Evolutionary conservation across 345 rosid genomes (phyloP), one percentile per base, ranked within the genome.

Genomic region (Gossypium australe): DNA sequence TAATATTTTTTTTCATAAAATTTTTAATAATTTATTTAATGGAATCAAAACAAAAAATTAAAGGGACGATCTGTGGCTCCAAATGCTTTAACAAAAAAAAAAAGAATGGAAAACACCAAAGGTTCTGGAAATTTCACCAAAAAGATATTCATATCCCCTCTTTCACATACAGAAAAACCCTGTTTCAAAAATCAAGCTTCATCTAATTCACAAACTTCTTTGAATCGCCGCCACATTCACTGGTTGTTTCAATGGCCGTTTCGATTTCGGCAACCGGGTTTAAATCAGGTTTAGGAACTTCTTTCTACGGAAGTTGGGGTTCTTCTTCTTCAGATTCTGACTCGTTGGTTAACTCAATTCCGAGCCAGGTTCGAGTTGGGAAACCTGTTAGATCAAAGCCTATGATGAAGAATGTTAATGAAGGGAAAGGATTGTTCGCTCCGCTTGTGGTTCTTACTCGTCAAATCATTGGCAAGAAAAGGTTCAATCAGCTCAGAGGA

Each of bases 401-500:
- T 2, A 63, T 89, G 90, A 92, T 91, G 97, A 88, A 86, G 87
- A 94, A 94, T 61, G 87, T 92, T 2, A 94, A 94, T 8, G 98
- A 92, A 87, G 98, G 97, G 66, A 94, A 92, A 80, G 98, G 97
- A 3, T 17, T 94, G 49, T 92, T 94, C 48, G 98, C 98, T 1
- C 98, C 98, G 0, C 3, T 79, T 43, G 97, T 94, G 29, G 93
- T 94, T 75, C 73, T 91, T 17, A 85, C 97, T 1, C 88, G 97
- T 43, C 82, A 89, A 74, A 16, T 91, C 16, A 59, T 91, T 16
- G 97, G 98, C 62, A 92, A 88, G 85, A 94, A 92, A 80, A 85
- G 79, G 77, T 94, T 94, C 79, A 92, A 94, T 80, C 98, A 94
- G 88, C 77, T 94, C 24, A 76, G 98, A 74, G 98, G 98, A 73